Base-by-base conservation (phyloP, 1,284 basidiomycete genomes). In the Cryptococcus depauperatus region DNA sequence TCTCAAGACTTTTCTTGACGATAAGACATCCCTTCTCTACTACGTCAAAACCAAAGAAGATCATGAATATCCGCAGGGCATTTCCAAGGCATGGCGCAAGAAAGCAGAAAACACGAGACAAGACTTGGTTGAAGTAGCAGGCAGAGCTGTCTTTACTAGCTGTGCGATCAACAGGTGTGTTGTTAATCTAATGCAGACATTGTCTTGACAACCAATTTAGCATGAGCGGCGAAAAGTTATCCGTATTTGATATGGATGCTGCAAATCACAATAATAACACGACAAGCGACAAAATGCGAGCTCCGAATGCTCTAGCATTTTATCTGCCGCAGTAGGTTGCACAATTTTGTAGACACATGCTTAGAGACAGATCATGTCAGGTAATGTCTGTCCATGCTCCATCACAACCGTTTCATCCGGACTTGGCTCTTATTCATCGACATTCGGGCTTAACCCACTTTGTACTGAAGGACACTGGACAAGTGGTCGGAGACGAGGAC, bases 261-360 rank as follows among this genome's bases (percentile, higher is more conserved):
- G 58, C 58, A 32, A 51, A 39, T 43, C 29, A 30, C 29, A 5
- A 16, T 30, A 13, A 13, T 30, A 30, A 30, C 29, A 30, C 29
- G 3, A n/a, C n/a, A n/a, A n/a, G n/a, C n/a, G n/a, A n/a, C 39
- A 18, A 33, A 33, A 18, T 7, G n/a, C 19, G 32, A n/a, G n/a
- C n/a, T n/a, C n/a, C 4, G 7, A 22, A 21, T 18, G 8, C 10
- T 16, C n/a, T 51, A 11, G 57, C 62, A 29, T 40, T 65, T 8
- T 68, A 62, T 38, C 52, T 68, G 2, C 59, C 65, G n/a, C 61
- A 66, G 63, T 64, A 37, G 51, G 64, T 44, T n/a, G 4, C 11
- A 6, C 18, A 3, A 13, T 27, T 18, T 26, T 8, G 3, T 10
- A 22, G 19, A 34, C 6, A 8, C 22, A n/a, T 22, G 38, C 50